Conservation (phyloP, 192 early-diverging fungal species). For the Blastocladiella britannica region DNA sequence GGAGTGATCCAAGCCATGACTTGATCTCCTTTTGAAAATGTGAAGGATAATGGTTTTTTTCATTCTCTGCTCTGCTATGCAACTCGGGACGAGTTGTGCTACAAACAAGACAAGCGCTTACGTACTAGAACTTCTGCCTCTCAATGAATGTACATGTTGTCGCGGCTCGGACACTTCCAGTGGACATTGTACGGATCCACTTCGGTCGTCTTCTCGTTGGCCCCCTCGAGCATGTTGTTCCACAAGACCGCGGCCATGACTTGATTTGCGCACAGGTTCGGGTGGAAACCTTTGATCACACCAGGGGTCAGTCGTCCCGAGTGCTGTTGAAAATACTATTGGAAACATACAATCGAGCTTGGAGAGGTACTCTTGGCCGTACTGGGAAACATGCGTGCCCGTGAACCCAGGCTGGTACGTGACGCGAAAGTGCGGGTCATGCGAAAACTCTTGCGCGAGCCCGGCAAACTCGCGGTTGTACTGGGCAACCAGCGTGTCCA, state of each 20-base stretch:
- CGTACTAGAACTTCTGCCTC: too few relatives aligned
- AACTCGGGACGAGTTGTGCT: too few relatives aligned
- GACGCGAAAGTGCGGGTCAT: not conserved
- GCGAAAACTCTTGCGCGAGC: not conserved
- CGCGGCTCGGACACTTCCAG: not conserved
- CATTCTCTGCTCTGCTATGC: too few relatives aligned
- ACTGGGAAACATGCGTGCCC: not conserved
- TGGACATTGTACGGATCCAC: not conserved
- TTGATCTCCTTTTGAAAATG: too few relatives aligned
- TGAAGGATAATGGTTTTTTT: too few relatives aligned
- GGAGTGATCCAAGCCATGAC: too few relatives aligned
- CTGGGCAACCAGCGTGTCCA: not conserved
- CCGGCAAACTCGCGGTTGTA: not conserved
- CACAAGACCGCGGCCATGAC: not conserved
- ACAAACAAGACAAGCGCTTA: too few relatives aligned
- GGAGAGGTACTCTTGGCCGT: not conserved
- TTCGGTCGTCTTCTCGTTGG: not conserved
- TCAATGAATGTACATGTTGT: not conserved
- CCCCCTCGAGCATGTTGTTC: not conserved
- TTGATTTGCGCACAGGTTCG: not conserved
- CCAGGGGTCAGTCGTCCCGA: not conserved
- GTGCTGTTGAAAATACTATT: not conserved
- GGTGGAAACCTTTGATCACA: not conserved
- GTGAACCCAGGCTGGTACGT: not conserved
- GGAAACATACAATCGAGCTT: not conserved